phyloP scores from a whole-genome alignment of 106 monocot genomes.

The Agapanthus africanus region DNA sequence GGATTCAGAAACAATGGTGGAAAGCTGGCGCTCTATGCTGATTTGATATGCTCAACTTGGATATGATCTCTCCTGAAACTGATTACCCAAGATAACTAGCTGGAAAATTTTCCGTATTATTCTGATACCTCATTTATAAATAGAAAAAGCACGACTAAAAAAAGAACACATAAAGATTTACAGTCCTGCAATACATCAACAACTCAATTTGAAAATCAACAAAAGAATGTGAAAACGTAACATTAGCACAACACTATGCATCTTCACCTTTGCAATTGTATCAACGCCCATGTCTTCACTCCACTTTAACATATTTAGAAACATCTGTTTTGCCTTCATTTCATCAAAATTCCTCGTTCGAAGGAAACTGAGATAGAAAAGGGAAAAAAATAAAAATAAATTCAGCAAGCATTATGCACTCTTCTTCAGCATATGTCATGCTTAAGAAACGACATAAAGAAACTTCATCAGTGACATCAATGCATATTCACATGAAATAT shows the following conservation, averaged over 20 bases:
- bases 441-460: background rate
- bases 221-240: background rate
- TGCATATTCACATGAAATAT: too few species aligned
- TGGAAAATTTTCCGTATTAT: too few species aligned
- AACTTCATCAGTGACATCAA: background rate
- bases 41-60: background rate
- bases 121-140: too few species aligned
- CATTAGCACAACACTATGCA: background rate
- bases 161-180: background rate
- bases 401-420: background rate
- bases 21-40: background rate
- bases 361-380: conserved; percentile 59
- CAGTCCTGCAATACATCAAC: background rate
- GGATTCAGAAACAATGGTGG: background rate
- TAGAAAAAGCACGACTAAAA: background rate
- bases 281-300: conserved; percentile 49
- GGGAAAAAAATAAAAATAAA: background rate
- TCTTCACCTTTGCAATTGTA: conserved; percentile 34
- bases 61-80: background rate
- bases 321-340: conserved; percentile 41
- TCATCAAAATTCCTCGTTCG: conserved; percentile 42
- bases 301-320: conserved; percentile 62
- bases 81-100: too few species aligned
- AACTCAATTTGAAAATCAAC: too few species aligned
- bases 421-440: background rate